phyloP scores from a whole-genome alignment of 345 rosid species.

The Eucalyptus sp. region DNA sequence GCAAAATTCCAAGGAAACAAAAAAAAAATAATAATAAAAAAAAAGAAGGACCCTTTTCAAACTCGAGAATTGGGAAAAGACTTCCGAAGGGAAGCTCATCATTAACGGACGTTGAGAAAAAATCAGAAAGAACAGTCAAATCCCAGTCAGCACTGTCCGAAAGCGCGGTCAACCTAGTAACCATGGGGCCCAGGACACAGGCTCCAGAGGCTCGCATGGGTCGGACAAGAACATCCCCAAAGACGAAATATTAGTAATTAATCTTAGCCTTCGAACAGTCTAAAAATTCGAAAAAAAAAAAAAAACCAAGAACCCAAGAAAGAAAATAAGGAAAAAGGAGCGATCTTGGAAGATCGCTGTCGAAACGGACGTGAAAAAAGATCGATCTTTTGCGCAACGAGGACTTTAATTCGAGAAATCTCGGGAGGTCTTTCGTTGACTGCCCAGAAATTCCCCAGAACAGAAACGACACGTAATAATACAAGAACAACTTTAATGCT shows the following conservation, averaged over 20 bases:
- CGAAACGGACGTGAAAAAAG: neutral
- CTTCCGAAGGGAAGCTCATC: neutral
- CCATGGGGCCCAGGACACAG: neutral
- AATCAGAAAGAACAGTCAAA: neutral
- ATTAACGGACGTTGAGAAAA: neutral
- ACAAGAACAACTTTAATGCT: neutral
- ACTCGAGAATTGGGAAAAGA: neutral
- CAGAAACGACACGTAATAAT: neutral
- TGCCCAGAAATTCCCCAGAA: neutral
- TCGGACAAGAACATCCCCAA: neutral
- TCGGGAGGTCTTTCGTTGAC: neutral
- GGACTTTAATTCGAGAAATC: neutral
- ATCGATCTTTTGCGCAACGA: neutral
- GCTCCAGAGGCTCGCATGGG: neutral
- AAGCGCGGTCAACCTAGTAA: neutral
- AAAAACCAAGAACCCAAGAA: neutral
- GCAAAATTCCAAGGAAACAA: neutral
- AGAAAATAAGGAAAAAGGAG: neutral
- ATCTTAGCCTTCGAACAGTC: neutral
- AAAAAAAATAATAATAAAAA: neutral
- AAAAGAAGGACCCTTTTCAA: neutral
- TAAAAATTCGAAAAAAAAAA: neutral
- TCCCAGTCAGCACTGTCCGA: neutral
- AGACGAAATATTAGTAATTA: neutral
- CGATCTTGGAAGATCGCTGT: neutral